Conservation (phyloP, 306 rosid genomes). For the Vigna hirtella region DNA sequence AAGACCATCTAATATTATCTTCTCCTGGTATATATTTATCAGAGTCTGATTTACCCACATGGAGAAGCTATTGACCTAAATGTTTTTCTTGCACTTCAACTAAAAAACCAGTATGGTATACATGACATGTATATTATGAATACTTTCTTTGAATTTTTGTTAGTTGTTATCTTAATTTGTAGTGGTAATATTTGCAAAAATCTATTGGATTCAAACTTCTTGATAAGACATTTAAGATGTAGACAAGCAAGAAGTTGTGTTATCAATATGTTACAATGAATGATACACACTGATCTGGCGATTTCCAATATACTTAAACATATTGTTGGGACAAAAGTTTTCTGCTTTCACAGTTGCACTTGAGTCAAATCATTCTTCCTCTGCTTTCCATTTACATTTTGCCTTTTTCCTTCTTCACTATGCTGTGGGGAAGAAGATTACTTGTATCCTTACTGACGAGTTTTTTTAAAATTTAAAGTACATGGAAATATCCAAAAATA, state of each 20-base stretch:
- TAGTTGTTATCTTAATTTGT: not conserved
- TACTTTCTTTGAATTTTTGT: not conserved
- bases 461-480: no score
- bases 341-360: no score
- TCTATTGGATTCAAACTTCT: not conserved
- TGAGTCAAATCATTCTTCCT: no score
- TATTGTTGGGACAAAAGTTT: no score
- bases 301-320: not conserved
- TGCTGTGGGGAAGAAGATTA: no score
- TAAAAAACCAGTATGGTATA: not conserved
- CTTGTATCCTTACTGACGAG: no score
- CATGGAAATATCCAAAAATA: no score
- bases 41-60: not conserved
- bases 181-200: not conserved
- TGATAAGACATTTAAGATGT: slow-evolving; percentile 2
- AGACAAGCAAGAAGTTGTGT: no score
- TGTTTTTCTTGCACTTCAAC: slow-evolving; percentile 3
- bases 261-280: not conserved
- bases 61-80: not conserved
- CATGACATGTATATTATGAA: not conserved
- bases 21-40: not conserved
- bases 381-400: no score
- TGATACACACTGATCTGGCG: not conserved
- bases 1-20: no score
- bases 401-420: no score